Percentiles rank a stretch among this genome's conserved stretches.
These are phyloP conservation scores for Colletotrichum sp. DNA, from an alignment of 2,329 filamentous ascomycete species.

Conservation along the genomic window DNA sequence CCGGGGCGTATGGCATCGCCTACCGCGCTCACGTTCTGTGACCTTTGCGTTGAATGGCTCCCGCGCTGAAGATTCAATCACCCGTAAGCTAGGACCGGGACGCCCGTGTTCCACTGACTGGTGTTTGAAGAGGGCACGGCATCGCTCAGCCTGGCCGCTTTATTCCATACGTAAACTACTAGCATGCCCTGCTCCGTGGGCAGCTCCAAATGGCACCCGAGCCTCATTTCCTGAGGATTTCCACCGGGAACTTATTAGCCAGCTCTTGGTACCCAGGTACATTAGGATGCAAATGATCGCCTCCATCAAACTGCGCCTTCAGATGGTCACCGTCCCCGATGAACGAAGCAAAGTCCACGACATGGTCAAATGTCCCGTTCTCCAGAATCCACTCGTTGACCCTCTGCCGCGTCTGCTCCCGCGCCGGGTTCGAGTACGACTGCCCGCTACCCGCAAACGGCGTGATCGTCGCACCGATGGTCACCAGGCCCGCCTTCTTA, in stretches of 20 bases:
- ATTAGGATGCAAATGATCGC: slow-evolving; percentile 71
- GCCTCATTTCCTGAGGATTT: slow-evolving; percentile 46
- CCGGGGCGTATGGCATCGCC: neutral
- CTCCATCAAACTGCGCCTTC: slow-evolving; percentile 57
- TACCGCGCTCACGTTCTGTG: neutral
- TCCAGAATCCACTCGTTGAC: slow-evolving; percentile 67
- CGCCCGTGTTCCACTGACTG: neutral
- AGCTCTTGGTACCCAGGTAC: slow-evolving; percentile 63
- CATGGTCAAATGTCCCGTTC: slow-evolving; percentile 60
- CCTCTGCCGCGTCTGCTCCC: slow-evolving; percentile 60
- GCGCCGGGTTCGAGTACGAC: slow-evolving; percentile 57
- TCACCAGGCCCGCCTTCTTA: slow-evolving; percentile 57
- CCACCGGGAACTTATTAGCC: slow-evolving; percentile 62
- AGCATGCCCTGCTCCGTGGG: neutral
- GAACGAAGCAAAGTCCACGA: slow-evolving; percentile 67
- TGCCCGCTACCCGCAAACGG: slow-evolving; percentile 61
- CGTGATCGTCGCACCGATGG: slow-evolving; percentile 71
- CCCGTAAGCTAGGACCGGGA: neutral
- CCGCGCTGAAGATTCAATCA: neutral
- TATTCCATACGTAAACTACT: neutral
- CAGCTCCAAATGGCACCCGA: neutral
- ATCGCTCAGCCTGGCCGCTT: neutral
- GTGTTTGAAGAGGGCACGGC: neutral
- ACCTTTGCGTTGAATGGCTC: neutral
- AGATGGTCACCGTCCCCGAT: slow-evolving; percentile 58